phyloP scores from a whole-genome alignment of 202 grass and related monocot genomes.

The Carex arenaria region DNA sequence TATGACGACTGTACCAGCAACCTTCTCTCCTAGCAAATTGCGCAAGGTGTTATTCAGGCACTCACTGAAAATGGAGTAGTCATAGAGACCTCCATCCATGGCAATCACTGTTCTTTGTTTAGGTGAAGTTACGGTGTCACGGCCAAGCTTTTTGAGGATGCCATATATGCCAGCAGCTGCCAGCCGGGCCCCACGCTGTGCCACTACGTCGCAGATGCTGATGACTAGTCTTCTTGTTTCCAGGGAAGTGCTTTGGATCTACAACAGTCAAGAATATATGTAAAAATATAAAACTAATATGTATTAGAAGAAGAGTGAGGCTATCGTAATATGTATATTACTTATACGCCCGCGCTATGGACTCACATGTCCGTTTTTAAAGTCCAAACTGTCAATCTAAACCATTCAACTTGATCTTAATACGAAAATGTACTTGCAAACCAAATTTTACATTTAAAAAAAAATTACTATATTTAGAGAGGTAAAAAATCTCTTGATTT shows the following conservation, averaged over 20 bases:
- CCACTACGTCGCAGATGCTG: constrained; percentile 33
- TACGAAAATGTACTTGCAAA: too few species aligned
- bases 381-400: too few species aligned
- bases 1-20: constrained; percentile 36
- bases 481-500: too few species aligned
- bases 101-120: constrained; percentile 46
- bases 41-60: constrained; percentile 52
- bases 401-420: too few species aligned
- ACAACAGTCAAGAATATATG: background rate
- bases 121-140: constrained; percentile 7
- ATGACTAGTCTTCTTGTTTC: constrained; percentile 45
- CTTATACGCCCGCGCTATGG: too few species aligned
- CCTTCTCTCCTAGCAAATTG: constrained; percentile 47
- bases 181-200: constrained; percentile 46
- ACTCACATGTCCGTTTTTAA: too few species aligned
- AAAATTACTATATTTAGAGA: too few species aligned
- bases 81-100: constrained; percentile 61
- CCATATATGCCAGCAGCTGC: constrained; percentile 58
- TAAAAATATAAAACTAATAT: background rate
- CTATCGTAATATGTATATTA: too few species aligned
- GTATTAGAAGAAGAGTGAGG: background rate
- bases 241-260: constrained; percentile 52
- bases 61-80: constrained; percentile 49
- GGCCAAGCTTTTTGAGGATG: constrained; percentile 53
- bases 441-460: too few species aligned